These are phyloP conservation scores for Thielaviopsis musarum DNA, from an alignment of 2,329 filamentous ascomycete species.

Conservation along the genomic window DNA sequence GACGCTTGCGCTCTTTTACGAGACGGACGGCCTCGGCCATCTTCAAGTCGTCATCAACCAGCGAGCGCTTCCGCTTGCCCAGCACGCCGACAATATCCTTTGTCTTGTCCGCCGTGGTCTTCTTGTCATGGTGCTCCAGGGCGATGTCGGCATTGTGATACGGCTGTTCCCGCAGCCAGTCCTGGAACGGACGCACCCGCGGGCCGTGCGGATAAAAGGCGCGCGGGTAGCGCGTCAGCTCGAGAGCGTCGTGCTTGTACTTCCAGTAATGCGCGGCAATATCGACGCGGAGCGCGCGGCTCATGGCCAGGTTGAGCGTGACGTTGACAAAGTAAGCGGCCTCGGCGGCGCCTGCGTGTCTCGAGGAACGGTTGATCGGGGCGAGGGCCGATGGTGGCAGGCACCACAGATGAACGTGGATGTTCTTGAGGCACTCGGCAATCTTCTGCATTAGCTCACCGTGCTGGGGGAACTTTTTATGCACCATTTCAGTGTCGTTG, in stretches of 20 bases:
- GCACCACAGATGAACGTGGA: background rate
- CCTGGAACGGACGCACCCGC: background rate
- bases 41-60: background rate
- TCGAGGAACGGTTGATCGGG: background rate
- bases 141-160: background rate
- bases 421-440: background rate
- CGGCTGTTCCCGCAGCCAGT: background rate
- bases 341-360: background rate
- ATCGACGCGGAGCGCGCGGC: background rate
- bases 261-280: slow-evolving; percentile 1
- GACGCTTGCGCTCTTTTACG: background rate
- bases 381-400: background rate
- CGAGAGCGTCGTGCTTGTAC: background rate
- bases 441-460: background rate
- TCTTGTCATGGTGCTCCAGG: background rate
- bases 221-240: background rate
- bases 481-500: background rate
- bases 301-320: background rate
- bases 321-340: background rate
- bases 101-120: background rate
- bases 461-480: background rate
- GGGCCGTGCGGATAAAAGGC: background rate
- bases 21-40: too few species aligned
- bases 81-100: background rate
- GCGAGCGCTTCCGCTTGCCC: background rate